Conservation (phyloP, 805 yeast genomes). For the Wickerhamomyces chambardii region DNA sequence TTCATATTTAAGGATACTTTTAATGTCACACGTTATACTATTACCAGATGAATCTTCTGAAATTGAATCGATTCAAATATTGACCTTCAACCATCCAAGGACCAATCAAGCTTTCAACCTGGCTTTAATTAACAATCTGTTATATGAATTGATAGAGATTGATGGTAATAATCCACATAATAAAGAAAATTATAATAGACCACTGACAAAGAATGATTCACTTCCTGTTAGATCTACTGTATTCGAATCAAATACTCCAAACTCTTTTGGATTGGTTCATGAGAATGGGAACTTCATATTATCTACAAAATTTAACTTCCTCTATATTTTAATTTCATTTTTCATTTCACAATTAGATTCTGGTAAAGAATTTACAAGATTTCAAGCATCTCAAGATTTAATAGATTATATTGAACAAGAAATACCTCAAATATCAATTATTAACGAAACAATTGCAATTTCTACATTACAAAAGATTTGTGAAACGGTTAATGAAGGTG, state of each 20-base stretch:
- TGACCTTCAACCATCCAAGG: slow-evolving; percentile 13
- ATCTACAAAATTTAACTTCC: slow-evolving; percentile 29
- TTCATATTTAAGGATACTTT: too few relatives aligned
- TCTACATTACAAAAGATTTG: slow-evolving; percentile 22
- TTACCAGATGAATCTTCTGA: neutral
- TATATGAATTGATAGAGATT: slow-evolving; percentile 32
- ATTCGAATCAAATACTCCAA: slow-evolving; percentile 5
- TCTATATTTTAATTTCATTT: slow-evolving; percentile 28
- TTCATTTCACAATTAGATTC: slow-evolving; percentile 20
- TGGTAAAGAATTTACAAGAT: slow-evolving; percentile 20
- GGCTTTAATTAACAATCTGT: slow-evolving; percentile 7
- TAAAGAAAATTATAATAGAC: slow-evolving; percentile 16
- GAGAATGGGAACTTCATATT: slow-evolving; percentile 31
- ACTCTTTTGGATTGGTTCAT: slow-evolving; percentile 24
- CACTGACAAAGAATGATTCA: slow-evolving; percentile 17
- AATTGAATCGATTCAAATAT: slow-evolving; percentile 1
- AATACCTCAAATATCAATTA: slow-evolving; percentile 3
- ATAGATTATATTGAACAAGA: slow-evolving; percentile 23
- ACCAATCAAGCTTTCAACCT: slow-evolving; percentile 5
- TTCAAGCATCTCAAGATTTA: slow-evolving; percentile 32
- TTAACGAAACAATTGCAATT: slow-evolving; percentile 8
- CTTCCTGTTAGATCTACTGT: slow-evolving; percentile 33
- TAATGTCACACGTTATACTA: neutral
- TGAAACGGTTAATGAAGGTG: slow-evolving; percentile 33
- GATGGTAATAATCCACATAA: slow-evolving; percentile 28